A percentile compares a stretch with the other conserved stretches of the same genome.
phyloP scores from a whole-genome alignment of 495 filamentous ascomycete species.

The Bacidia gigantensis region DNA sequence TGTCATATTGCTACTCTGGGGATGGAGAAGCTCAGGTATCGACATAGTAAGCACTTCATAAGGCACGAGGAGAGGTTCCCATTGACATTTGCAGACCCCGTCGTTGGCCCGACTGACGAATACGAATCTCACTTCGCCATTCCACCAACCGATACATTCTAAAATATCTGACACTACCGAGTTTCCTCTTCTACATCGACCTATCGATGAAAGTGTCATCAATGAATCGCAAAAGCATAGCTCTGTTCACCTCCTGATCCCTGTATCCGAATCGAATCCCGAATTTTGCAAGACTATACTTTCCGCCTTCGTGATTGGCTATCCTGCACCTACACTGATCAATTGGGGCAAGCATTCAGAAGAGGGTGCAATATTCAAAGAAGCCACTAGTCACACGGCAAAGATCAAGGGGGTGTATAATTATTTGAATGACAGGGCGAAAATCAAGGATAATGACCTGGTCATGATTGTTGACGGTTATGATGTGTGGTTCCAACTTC shows the following conservation, averaged over 20 bases:
- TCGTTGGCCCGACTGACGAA: constrained; percentile 6
- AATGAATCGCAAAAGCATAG: constrained; percentile 29
- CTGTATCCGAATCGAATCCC: constrained; percentile 33
- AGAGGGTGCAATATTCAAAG: constrained; percentile 16
- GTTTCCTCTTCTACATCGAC: constrained; percentile 5
- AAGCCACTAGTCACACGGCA: constrained; percentile 18
- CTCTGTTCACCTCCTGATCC: constrained; percentile 49
- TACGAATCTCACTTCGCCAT: background rate
- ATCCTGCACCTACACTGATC: constrained; percentile 45
- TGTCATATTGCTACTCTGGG: constrained; percentile 12
- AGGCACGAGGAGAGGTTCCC: background rate
- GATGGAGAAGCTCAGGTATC: constrained; percentile 16
- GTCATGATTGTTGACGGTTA: constrained; percentile 44
- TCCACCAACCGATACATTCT: background rate
- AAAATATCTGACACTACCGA: constrained; percentile 2
- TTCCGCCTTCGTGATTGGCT: constrained; percentile 47
- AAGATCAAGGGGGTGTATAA: constrained; percentile 38
- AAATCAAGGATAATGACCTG: constrained; percentile 43
- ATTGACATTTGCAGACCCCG: constrained; percentile 6
- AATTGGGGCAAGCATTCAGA: constrained; percentile 27
- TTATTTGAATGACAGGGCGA: constrained; percentile 36
- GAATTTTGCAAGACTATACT: constrained; percentile 46
- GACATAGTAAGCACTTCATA: constrained; percentile 5
- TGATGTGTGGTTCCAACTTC: constrained; percentile 50
- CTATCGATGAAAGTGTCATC: constrained; percentile 2